Evolutionary conservation across 768 basidiomycete species (phyloP), one percentile per base, ranked within the genome.

Genomic region (Harrya chromipes): DNA sequence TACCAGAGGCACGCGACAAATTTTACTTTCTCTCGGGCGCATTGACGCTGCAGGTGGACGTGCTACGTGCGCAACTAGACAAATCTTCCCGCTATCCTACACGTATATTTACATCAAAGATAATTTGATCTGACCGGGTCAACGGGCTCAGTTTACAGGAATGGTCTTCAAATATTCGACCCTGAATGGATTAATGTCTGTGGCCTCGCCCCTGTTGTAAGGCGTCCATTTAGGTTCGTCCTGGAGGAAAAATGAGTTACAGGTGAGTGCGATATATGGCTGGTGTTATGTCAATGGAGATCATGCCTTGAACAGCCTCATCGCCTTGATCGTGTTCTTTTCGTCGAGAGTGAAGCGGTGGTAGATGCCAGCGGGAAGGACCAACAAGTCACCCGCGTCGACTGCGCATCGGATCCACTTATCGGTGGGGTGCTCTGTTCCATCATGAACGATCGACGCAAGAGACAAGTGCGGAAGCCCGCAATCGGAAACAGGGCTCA

Each of bases 221-320:
- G 92, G 87, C 1, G 80, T 74, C 93, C 94, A 97, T 66, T 91
- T 94, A 13, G 91, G 92, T 59, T 92, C 90, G 50, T 94, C 91
- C 90, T 94, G 64, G 7, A 10, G 33, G 21, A 14, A 39, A 27
- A 34, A 34, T 31, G 14, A 33, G 29, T 27, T 27, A 17, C 17
- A 36, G 24, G 44, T 47, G 37, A 51, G 19, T 27, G 20, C 8
- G 27, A 14, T 24, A 46, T 24, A 19, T 3, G 38, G 37, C 3
- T 16, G 7, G 17, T 9, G 31, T 27, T 13, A 16, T 37, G 23
- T 40, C 7, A 45, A 37, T 23, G 17, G 27, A 31, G 20, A 20
- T 53, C 70, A 29, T 50, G 83, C 90, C 80, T 93, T 82, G 82
- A 94, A 97, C 45, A 97, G 73, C 8, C 93, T 78, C 66, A 93